Evolutionary conservation across 2,329 filamentous ascomycete genomes (phyloP).

Genomic region (Lasiodiplodia sp.): DNA sequence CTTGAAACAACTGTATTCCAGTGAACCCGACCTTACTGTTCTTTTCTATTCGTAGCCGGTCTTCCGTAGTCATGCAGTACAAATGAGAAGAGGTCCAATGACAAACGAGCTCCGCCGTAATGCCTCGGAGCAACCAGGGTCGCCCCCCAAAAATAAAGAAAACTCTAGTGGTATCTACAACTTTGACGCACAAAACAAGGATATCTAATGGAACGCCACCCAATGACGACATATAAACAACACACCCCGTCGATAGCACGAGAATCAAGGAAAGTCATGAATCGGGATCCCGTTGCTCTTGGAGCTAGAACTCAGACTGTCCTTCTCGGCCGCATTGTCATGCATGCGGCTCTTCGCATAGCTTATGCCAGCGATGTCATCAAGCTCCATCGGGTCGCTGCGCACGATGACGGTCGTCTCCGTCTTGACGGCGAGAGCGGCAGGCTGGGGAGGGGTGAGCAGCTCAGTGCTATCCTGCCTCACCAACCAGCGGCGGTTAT

Average conservation of each 20-base stretch:
- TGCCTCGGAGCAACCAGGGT: too few relatives aligned
- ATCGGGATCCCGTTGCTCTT: not conserved
- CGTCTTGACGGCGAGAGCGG: constrained; percentile 44
- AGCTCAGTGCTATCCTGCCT: constrained; percentile 21
- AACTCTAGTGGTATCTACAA: constrained; percentile 3
- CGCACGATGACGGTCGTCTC: constrained; percentile 51
- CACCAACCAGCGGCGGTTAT: not conserved
- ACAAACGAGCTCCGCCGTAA: not conserved
- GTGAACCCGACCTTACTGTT: too few relatives aligned
- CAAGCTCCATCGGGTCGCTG: constrained; percentile 31
- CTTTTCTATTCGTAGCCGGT: too few relatives aligned
- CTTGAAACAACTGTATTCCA: too few relatives aligned
- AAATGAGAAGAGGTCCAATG: not conserved
- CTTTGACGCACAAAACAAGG: not conserved
- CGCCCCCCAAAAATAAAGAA: too few relatives aligned
- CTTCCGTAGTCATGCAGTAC: not conserved
- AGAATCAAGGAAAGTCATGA: constrained; percentile 2
- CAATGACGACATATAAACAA: not conserved
- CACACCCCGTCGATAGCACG: not conserved
- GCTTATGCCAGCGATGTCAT: constrained; percentile 8
- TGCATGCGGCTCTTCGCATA: not conserved
- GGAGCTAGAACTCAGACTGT: constrained; percentile 11
- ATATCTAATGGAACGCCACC: constrained; percentile 1
- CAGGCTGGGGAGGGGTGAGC: not conserved
- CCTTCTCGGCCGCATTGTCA: not conserved